Evolutionary conservation across 345 rosid genomes (phyloP), one percentile per base, ranked within the genome.

Genomic region (Dimocarpus longan): DNA sequence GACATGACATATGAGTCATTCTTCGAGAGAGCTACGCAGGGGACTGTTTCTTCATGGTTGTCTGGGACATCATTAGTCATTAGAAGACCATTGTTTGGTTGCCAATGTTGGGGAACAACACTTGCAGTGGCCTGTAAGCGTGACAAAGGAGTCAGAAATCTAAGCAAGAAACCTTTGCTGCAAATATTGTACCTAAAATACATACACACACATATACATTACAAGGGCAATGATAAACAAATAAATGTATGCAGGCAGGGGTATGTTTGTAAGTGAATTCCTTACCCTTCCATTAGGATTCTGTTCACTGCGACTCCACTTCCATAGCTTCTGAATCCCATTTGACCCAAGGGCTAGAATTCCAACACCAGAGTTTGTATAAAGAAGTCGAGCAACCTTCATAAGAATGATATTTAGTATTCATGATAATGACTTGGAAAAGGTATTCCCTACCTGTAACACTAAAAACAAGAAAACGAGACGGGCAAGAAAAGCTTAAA

Each of bases 1-100:
- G 91, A 89, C 91, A 89, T 89, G 12, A 89, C 89, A 46, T 87
- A 89, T 5, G 90, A 89, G 69, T 89, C 91, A 80, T 89, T 89
- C 84, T 89, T 89, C 43, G 91, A 87, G 59, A 89, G 85, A 0
- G 90, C 91, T 70, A 89, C 82, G 79, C 90, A 89, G 1, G 91
- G 88, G 56, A 87, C 91, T 42, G 84, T 44, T 68, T 81, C 86
- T 63, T 88, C 91, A 10, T 71, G 28, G 74, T 78, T 78, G 11
- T 78, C 79, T 28, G 73, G 79, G 66, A 82, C 81, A 68, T 82
- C 84, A 78, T 82, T 82, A 65, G 84, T 68, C 84, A 78, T 82
- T 39, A 78, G 68, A 78, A 82, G 84, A 68, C 84, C 81, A 78
- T 68, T 82, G 68, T 66, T 78, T n/a, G 84, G 81, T 74, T 82